These are phyloP conservation scores for Monosporozyma aerobia DNA, from an alignment of 805 yeast species.

Conservation along the genomic window DNA sequence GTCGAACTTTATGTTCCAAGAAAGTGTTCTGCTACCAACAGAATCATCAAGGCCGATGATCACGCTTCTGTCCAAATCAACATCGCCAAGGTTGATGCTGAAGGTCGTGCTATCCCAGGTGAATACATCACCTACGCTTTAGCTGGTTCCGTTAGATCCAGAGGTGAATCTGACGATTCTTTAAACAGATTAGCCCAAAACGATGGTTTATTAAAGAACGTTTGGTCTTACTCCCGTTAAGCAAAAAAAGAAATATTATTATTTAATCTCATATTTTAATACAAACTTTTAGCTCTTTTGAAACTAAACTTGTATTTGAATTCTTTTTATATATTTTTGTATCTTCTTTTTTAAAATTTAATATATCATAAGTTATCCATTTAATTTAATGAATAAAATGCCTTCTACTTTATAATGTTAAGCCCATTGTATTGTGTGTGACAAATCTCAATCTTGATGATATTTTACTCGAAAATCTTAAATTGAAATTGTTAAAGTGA, in stretches of 20 bases:
- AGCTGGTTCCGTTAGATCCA: slow-evolving; percentile 93
- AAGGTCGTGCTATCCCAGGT: slow-evolving; percentile 91
- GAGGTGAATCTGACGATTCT: slow-evolving; percentile 99
- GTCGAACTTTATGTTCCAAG: slow-evolving; percentile 99
- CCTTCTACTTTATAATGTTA: not conserved
- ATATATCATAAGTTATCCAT: not conserved
- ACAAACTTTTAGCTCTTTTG: not conserved
- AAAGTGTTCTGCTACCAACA: slow-evolving; percentile 99
- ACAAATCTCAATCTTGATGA: too few species aligned
- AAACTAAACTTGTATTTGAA: not conserved
- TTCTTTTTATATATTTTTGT: not conserved
- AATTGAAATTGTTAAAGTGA: not conserved
- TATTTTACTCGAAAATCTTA: not conserved
- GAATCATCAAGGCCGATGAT: slow-evolving; percentile 99
- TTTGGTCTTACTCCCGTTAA: slow-evolving; percentile 92
- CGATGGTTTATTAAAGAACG: slow-evolving; percentile 96
- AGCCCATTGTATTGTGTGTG: too few species aligned
- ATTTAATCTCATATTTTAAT: not conserved
- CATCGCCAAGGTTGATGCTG: slow-evolving; percentile 96
- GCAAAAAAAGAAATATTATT: slow-evolving; percentile 1
- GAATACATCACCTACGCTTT: slow-evolving; percentile 91
- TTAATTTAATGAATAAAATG: not conserved
- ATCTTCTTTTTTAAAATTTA: not conserved
- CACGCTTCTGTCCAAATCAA: slow-evolving; percentile 98
- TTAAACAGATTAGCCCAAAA: slow-evolving; percentile 98